Conservation (phyloP, 2,329 filamentous ascomycete genomes). For the Venturia effusa region DNA sequence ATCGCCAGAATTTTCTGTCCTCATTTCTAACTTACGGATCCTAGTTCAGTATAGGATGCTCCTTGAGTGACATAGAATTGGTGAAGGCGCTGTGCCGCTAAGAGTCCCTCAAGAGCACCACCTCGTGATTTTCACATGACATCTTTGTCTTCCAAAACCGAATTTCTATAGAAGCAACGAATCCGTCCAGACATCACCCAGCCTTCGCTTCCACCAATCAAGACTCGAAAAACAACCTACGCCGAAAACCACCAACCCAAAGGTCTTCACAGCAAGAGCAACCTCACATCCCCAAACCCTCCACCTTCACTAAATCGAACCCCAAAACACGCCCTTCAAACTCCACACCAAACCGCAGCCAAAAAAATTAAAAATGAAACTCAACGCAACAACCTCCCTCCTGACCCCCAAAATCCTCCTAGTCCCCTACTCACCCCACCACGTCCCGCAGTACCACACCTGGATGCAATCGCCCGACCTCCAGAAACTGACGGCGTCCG, state of each 20-base stretch:
- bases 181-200: not conserved
- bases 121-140: not conserved
- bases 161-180: not conserved
- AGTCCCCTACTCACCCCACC: slow-evolving; percentile 72
- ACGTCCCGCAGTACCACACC: slow-evolving; percentile 72
- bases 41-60: too few relatives aligned
- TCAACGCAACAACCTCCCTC: not conserved
- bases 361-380: not conserved
- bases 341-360: not conserved
- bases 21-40: too few relatives aligned
- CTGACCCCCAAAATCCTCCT: slow-evolving; percentile 30
- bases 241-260: too few relatives aligned
- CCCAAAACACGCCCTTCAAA: not conserved
- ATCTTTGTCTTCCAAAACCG: not conserved
- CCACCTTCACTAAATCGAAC: not conserved
- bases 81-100: too few relatives aligned
- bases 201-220: not conserved
- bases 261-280: too few relatives aligned
- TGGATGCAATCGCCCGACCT: slow-evolving; percentile 84
- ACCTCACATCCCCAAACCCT: not conserved
- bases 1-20: too few relatives aligned
- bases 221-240: too few relatives aligned
- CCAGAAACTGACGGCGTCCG: slow-evolving; percentile 76
- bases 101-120: not conserved
- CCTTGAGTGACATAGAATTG: too few relatives aligned